Conservation (phyloP, 2,329 filamentous ascomycete species). For the Diplodia sapinea region DNA sequence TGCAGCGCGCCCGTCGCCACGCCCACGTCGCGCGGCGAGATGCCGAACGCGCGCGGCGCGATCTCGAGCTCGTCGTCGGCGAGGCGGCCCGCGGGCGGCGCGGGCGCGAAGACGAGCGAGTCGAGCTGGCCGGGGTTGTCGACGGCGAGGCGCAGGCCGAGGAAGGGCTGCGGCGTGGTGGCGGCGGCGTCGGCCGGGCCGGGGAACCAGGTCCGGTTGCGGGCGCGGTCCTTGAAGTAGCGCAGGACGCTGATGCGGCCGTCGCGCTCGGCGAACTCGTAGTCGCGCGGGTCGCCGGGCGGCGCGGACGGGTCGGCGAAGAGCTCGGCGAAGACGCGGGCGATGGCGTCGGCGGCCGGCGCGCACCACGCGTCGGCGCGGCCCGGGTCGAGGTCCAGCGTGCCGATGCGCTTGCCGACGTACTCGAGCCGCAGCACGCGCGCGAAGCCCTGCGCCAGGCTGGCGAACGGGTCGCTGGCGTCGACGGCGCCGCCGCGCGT, state of each 20-base stretch:
- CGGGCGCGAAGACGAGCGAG: background rate
- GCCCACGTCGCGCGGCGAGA: conserved; percentile 24
- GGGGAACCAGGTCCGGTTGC: too few relatives aligned
- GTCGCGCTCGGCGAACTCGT: too few relatives aligned
- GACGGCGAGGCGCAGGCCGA: background rate
- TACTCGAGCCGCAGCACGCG: conserved; percentile 9
- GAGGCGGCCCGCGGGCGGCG: background rate
- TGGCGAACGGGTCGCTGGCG: background rate
- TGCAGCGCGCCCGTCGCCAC: conserved; percentile 32
- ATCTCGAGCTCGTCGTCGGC: conserved; percentile 34
- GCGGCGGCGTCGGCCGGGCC: too few relatives aligned
- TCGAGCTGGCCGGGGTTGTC: conserved; percentile 1
- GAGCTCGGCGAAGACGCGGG: too few relatives aligned
- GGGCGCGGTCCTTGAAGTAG: too few relatives aligned
- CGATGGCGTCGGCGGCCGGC: too few relatives aligned
- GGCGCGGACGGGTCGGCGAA: too few relatives aligned
- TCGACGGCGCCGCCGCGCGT: conserved; percentile 2
- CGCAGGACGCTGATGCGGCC: too few relatives aligned
- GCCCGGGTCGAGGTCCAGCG: too few relatives aligned
- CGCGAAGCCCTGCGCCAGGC: background rate
- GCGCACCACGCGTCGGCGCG: too few relatives aligned
- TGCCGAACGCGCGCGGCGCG: conserved; percentile 8
- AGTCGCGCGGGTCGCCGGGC: too few relatives aligned
- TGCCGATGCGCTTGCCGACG: background rate
- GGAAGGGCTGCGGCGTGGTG: too few relatives aligned